Conservation (phyloP, 2,329 filamentous ascomycete genomes). For the Penicillium sp. region DNA sequence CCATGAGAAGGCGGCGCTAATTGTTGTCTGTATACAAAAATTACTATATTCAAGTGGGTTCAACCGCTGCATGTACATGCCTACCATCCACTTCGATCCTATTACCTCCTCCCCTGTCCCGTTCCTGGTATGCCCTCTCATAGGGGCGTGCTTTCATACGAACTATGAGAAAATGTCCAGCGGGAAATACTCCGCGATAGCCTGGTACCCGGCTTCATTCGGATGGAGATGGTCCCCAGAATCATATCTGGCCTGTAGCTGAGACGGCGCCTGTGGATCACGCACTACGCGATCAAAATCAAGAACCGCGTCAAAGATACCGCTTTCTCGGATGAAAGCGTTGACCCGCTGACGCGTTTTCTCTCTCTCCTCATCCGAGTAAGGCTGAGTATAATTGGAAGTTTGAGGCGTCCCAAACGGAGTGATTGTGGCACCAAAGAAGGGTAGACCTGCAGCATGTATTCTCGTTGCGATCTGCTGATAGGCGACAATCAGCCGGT, state of each 20-base stretch:
- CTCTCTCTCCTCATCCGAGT: constrained; percentile 53
- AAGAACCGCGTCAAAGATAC: constrained; percentile 55
- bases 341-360: constrained; percentile 55
- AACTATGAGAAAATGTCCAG: not conserved
- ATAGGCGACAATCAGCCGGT: constrained; percentile 54
- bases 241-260: constrained; percentile 51
- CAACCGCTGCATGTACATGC: not conserved
- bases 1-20: constrained; percentile 10
- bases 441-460: constrained; percentile 50
- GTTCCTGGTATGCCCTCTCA: not conserved
- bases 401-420: constrained; percentile 49
- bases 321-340: constrained; percentile 54
- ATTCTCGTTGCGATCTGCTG: constrained; percentile 53
- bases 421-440: constrained; percentile 62
- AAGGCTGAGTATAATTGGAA: constrained; percentile 44
- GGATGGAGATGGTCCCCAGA: constrained; percentile 63
- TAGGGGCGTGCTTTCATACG: not conserved
- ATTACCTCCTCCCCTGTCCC: not conserved
- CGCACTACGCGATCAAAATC: constrained; percentile 58
- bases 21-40: not conserved
- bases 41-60: not conserved
- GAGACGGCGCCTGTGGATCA: constrained; percentile 47
- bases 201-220: constrained; percentile 55
- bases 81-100: not conserved
- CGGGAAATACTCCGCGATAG: constrained; percentile 46